Base-by-base conservation (phyloP, 2,329 filamentous ascomycete species). In the Ascochyta fabae region DNA sequence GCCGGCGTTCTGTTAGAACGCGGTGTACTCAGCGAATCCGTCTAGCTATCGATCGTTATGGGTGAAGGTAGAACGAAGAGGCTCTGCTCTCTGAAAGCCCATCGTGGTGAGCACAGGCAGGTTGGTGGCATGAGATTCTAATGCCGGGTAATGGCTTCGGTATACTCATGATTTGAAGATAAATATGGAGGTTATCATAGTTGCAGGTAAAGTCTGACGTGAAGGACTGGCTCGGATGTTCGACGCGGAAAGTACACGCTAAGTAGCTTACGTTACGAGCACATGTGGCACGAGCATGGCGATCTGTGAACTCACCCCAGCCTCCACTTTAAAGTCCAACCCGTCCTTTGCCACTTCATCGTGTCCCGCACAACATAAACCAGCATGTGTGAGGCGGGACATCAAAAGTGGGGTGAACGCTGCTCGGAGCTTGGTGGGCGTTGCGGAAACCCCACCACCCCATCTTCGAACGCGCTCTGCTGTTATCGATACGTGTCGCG, bases 371-470 rank as follows among this genome's bases (percentile, higher is more conserved):
- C 0, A 33, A 13, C 22, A 16, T 10, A 8, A 4, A 6, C 23
- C 10, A 34, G 41, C 34, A 4, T 39, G 10, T 24, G 26, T 8
- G 10, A 39, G 12, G 34, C 40, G 19, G 19, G 19, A 15, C 19
- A 10, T 38, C 51, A 48, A 53, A 15, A 33, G 51, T 48, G 45
- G 51, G 44, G 44, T 54, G 38, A 39, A 44, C 24, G n/a, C n/a
- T 24, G 31, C 34, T 39, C 39, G 38, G 50, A 48, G 42, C 44
- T 36, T 46, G 10, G 40, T 44, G 22, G 34, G 45, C 38, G 27
- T 38, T 19, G 16, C 26, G 9, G 19, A 38, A 35, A 38, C 44
- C 44, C 33, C 39, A 16, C 26, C 10, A 22, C 15, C 23, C 29
- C 45, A 43, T 48, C 38, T 48, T 48, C 40, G 51, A 38, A 31